Base-by-base conservation (phyloP, 2,329 filamentous ascomycete genomes). In the Xylariales sp. region DNA sequence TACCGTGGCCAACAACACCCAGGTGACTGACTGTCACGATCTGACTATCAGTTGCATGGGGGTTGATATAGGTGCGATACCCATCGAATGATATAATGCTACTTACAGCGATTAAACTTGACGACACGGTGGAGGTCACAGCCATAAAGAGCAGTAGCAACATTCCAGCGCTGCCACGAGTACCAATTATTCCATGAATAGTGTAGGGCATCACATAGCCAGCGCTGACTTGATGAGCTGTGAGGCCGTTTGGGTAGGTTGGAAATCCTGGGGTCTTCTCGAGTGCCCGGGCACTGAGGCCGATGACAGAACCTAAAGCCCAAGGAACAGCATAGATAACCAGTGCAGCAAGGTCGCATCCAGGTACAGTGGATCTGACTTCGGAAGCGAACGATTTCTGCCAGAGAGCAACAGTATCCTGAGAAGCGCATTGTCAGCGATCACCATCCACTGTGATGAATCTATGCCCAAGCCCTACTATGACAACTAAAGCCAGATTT, bases 141-240 rank as follows among this genome's bases (percentile, higher is more conserved):
- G 71, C 69, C 71, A 74, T 74, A 54, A 74, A 74, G 1, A 73
- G 54, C 6, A 74, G 56, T 0, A 75, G 60, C 12, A 75, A 64
- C 35, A 70, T 64, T 2, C 60, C 69, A 3, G 61, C 57, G 8
- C 66, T 66, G 1, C 65, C 69, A 8, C 59, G 58, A 31, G 59
- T 57, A 5, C 70, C 70, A 7, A 71, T 62, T 0, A 73, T 51
- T 0, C 68, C 65, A 33, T 65, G 62, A 10, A 70, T 53, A 0
- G 62, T 58, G 39, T 69, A 71, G 4, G 69, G 69, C 68, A 73
- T 70, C 2, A 71, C 68, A 35, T 72, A 57, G 0, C 70, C 70
- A 4, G 62, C 58, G 31, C 59, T 64, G 11, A 71, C 61, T 45
- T 73, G 60, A 0, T 55, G 59, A 1, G 51, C 35, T 2, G 67